These are phyloP conservation scores for Verticillium isaacii DNA, from an alignment of 2,329 filamentous ascomycete genomes.

Conservation along the genomic window DNA sequence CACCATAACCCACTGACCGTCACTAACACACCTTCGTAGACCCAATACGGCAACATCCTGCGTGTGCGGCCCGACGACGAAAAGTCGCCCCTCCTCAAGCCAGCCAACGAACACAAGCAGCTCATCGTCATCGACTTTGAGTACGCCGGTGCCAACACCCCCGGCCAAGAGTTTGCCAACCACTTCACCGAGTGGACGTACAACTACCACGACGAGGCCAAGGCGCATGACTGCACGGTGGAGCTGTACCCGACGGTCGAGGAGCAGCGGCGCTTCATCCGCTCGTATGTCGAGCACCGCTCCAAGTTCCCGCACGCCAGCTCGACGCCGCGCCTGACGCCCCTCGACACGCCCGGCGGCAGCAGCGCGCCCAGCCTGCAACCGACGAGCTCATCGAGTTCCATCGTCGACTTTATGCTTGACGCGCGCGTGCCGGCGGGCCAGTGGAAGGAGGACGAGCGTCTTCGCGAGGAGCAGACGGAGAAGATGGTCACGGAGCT, in stretches of 20 bases:
- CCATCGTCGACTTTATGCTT: conserved; percentile 71
- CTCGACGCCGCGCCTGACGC: conserved; percentile 44
- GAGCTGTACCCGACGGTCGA: conserved; percentile 69
- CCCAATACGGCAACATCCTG: conserved; percentile 97
- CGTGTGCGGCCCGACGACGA: conserved; percentile 63
- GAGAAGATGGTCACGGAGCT: conserved; percentile 68
- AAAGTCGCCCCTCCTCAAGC: conserved; percentile 81
- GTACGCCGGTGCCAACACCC: conserved; percentile 85
- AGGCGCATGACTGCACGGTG: conserved; percentile 63
- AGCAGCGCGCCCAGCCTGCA: conserved; percentile 27
- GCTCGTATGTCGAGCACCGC: conserved; percentile 79
- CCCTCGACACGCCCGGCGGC: conserved; percentile 30
- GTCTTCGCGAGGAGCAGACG: conserved; percentile 54
- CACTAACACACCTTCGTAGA: conserved; percentile 43
- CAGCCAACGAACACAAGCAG: conserved; percentile 92
- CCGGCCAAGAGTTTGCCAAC: conserved; percentile 90
- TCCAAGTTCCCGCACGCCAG: conserved; percentile 57
- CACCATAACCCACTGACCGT: not conserved
- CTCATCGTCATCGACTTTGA: conserved; percentile 98
- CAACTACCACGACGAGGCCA: conserved; percentile 78
- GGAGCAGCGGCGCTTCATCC: conserved; percentile 80
- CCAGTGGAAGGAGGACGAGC: conserved; percentile 57
- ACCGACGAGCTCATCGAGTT: conserved; percentile 38
- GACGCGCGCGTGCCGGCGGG: conserved; percentile 61
- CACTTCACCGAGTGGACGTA: conserved; percentile 99